Conservation (phyloP, 257 asterid species). For the Mentha longifolia region DNA sequence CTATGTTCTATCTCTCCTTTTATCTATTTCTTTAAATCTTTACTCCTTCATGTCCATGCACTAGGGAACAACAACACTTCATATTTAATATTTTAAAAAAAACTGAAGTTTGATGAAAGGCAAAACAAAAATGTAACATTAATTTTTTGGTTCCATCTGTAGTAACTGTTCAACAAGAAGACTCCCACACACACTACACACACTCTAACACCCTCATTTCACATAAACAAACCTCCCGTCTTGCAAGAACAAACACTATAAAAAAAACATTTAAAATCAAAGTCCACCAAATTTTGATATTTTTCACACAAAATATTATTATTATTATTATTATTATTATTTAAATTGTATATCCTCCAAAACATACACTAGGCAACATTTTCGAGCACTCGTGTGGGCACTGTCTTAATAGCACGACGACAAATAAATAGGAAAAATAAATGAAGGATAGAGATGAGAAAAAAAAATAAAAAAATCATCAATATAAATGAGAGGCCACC, state of each 20-base stretch:
- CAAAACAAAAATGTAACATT: not conserved
- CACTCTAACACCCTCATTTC: not conserved
- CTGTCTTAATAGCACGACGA: constrained; percentile 8
- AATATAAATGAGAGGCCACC: constrained; percentile 17
- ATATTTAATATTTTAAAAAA: constrained; percentile 34
- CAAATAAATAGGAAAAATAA: not conserved
- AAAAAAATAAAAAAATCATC: constrained; percentile 28
- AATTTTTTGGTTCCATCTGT: not conserved
- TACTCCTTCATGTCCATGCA: constrained; percentile 59
- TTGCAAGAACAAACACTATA: not conserved
- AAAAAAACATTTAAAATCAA: not conserved
- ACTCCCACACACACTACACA: constrained; percentile 13
- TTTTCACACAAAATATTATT: not conserved
- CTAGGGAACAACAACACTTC: constrained; percentile 67
- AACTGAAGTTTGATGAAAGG: not conserved
- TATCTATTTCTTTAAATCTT: constrained; percentile 35
- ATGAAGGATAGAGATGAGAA: not conserved
- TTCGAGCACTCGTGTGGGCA: constrained; percentile 34
- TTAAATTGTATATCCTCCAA: not conserved
- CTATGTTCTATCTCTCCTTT: constrained; percentile 36
- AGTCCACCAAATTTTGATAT: not conserved
- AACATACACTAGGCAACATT: constrained; percentile 3
- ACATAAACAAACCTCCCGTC: not conserved
- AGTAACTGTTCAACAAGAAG: constrained; percentile 11
- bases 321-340: too few species aligned